A percentile compares a stretch with the other conserved stretches of the same genome.
phyloP scores from a whole-genome alignment of 2,329 filamentous ascomycete genomes.

The Fusarium sp. region DNA sequence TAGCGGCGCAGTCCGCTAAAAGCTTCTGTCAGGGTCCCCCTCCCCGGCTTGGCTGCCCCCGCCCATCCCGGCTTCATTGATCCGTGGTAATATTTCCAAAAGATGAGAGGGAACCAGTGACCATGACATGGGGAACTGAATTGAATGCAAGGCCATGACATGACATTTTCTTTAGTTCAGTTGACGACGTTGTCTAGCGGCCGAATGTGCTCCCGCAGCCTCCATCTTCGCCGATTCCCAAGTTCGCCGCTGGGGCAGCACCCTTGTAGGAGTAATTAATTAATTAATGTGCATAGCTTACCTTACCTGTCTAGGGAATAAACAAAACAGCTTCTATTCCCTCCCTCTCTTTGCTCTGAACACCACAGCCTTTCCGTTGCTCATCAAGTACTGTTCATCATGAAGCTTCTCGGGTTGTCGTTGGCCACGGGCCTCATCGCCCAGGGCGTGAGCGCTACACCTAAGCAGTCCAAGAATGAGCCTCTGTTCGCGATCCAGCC shows the following conservation, averaged over 20 bases:
- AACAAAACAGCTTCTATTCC: conserved; percentile 13
- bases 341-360: background rate
- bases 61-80: background rate
- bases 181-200: background rate
- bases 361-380: background rate
- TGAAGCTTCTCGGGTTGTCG: conserved; percentile 35
- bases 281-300: background rate
- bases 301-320: background rate
- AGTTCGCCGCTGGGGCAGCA: background rate
- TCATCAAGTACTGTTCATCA: conserved; percentile 2
- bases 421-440: conserved; percentile 37
- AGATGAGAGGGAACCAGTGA: background rate
- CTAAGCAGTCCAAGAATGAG: conserved; percentile 6
- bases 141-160: background rate
- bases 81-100: background rate
- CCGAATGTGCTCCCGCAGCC: background rate
- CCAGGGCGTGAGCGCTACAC: conserved; percentile 19
- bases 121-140: background rate
- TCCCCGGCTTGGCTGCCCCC: background rate
- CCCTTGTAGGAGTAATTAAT: background rate
- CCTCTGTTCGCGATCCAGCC: conserved; percentile 38
- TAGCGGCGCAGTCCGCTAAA: background rate
- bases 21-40: background rate
- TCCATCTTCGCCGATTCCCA: background rate
- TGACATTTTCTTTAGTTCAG: background rate